phyloP scores from a whole-genome alignment of 2,329 filamentous ascomycete species.

The Colletotrichum nymphaeae region DNA sequence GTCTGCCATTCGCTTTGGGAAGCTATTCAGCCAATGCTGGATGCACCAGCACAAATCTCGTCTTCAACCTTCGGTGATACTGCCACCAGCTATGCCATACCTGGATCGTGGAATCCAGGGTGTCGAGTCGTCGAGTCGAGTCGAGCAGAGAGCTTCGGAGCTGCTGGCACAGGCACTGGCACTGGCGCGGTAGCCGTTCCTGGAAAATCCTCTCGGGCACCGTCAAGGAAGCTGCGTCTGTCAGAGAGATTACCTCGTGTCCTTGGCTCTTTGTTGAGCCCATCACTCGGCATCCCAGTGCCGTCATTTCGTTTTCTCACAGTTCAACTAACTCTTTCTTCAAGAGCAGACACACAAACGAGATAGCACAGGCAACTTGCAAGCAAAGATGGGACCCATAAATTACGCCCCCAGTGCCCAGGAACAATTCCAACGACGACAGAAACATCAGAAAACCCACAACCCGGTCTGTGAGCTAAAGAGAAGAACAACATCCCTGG shows the following conservation, averaged over 20 bases:
- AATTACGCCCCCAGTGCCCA: background rate
- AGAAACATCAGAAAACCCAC: background rate
- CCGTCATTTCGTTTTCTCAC: constrained; percentile 24
- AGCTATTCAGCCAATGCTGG: background rate
- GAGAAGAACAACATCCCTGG: background rate
- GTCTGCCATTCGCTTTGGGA: background rate
- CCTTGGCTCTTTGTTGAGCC: constrained; percentile 15
- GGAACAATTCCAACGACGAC: background rate
- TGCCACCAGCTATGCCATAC: background rate
- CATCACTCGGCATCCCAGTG: constrained; percentile 25
- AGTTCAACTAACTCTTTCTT: background rate
- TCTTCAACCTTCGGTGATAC: background rate
- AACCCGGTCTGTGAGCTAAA: background rate
- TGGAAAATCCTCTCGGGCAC: background rate
- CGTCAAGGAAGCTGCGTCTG: background rate
- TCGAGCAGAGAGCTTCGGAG: background rate
- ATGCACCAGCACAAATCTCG: background rate
- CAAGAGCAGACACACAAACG: background rate
- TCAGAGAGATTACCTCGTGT: constrained; percentile 10
- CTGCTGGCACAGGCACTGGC: background rate
- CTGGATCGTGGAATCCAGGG: background rate
- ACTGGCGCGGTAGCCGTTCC: background rate
- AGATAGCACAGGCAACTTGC: no score
- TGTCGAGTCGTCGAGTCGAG: background rate
- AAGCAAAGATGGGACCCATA: background rate